Percentiles rank a stretch among this genome's conserved stretches.
phyloP scores from a whole-genome alignment of 2,329 filamentous ascomycete genomes.

The Elsinoe perseae region DNA sequence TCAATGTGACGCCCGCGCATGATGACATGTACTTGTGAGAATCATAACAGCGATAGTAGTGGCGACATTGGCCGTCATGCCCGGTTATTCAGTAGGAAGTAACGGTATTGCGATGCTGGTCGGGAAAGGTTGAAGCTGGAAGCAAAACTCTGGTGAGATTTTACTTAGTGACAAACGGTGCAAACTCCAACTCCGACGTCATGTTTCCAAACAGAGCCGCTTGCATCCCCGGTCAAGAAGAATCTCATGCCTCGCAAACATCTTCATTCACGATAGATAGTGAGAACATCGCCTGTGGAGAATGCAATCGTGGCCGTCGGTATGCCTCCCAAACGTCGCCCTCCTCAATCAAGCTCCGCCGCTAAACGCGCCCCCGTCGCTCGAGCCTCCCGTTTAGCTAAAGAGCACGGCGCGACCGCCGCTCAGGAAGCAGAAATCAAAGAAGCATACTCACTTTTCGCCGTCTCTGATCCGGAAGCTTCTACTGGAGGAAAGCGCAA shows the following conservation, averaged over 20 bases:
- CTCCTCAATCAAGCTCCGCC: slow-evolving; percentile 11
- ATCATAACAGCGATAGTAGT: no score
- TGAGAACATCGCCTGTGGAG: no score
- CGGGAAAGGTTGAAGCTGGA: not conserved
- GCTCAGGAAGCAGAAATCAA: slow-evolving; percentile 84
- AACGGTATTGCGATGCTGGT: no score
- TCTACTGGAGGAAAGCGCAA: not conserved
- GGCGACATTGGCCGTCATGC: no score
- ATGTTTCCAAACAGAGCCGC: not conserved
- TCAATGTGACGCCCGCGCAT: no score
- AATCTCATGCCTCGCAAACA: not conserved
- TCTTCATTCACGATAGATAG: no score
- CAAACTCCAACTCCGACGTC: not conserved
- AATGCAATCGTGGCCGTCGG: no score
- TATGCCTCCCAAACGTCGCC: slow-evolving; percentile 20
- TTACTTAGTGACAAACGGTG: not conserved
- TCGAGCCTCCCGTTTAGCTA: slow-evolving; percentile 79
- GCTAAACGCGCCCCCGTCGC: slow-evolving; percentile 32
- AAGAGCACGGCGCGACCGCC: slow-evolving; percentile 77
- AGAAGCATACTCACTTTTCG: slow-evolving; percentile 81
- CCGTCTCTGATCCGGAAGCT: slow-evolving; percentile 37
- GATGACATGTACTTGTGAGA: no score
- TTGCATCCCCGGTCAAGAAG: not conserved
- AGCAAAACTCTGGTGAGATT: not conserved
- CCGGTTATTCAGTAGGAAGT: no score